Evolutionary conservation across 2,329 filamentous ascomycete genomes (phyloP).

Genomic region (Tolypocladium tundrense): DNA sequence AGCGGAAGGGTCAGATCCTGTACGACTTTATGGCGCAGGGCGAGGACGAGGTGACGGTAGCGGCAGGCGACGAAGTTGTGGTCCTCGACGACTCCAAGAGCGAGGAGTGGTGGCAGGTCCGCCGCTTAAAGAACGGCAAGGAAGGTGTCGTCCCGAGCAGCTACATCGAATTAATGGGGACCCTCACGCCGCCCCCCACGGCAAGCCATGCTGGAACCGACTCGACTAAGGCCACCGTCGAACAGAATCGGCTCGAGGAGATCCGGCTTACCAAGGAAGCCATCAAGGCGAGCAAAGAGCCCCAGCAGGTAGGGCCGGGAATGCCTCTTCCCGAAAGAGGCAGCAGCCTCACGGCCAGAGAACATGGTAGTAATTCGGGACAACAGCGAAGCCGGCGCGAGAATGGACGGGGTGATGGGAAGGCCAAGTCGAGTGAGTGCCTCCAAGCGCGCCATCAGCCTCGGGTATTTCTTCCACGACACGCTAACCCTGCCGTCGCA

Average conservation of each 20-base stretch:
- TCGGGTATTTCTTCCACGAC: not conserved
- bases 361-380: conserved; percentile 55
- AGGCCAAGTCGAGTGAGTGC: conserved; percentile 61
- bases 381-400: conserved; percentile 66
- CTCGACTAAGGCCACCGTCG: conserved; percentile 52
- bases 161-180: conserved; percentile 82
- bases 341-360: conserved; percentile 63
- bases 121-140: conserved; percentile 79
- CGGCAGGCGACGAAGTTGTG: conserved; percentile 80
- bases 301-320: conserved; percentile 61
- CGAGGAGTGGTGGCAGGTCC: conserved; percentile 97
- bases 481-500: conserved; percentile 21
- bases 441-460: not conserved
- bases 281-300: conserved; percentile 50
- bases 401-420: conserved; percentile 48
- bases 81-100: conserved; percentile 84
- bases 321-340: conserved; percentile 66
- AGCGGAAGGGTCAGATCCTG: conserved; percentile 76
- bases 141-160: conserved; percentile 95
- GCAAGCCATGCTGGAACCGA: conserved; percentile 35
- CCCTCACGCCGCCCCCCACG: conserved; percentile 39
- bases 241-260: conserved; percentile 72
- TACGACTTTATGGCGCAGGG: conserved; percentile 97
- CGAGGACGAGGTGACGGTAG: conserved; percentile 91
- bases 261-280: conserved; percentile 74